These are phyloP conservation scores for Ilex paraguariensis DNA, from an alignment of 305 asterid species.

Conservation along the genomic window DNA sequence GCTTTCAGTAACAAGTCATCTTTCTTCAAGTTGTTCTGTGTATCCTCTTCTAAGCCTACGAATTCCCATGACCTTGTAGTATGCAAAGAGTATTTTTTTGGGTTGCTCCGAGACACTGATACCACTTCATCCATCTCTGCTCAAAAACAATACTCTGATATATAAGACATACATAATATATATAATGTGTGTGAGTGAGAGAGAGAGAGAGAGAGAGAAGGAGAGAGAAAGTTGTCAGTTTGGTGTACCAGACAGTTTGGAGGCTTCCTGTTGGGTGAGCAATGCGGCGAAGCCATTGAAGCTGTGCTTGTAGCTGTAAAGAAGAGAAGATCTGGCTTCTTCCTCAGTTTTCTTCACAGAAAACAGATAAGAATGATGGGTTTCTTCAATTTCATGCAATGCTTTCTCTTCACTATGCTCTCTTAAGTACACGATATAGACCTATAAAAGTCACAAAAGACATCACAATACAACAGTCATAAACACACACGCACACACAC, in stretches of 20 bases:
- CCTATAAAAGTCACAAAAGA: constrained; percentile 25
- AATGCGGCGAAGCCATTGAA: constrained; percentile 87
- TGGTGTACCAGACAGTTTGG: constrained; percentile 40
- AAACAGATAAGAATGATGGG: constrained; percentile 55
- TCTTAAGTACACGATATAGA: constrained; percentile 74
- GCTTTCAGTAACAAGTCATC: constrained; percentile 56
- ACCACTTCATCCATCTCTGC: constrained; percentile 73
- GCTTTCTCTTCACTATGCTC: constrained; percentile 58
- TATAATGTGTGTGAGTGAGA: background rate
- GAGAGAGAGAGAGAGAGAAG: too few species aligned
- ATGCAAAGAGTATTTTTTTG: constrained; percentile 51
- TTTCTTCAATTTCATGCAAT: constrained; percentile 52
- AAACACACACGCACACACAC: too few species aligned
- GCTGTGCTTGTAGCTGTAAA: constrained; percentile 79
- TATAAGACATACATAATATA: too few species aligned
- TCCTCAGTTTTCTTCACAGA: constrained; percentile 62
- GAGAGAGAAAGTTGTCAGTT: too few species aligned
- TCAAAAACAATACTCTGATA: background rate
- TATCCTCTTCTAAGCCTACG: constrained; percentile 39
- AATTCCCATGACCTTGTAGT: constrained; percentile 97
- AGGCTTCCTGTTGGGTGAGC: constrained; percentile 62
- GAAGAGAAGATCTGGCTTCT: constrained; percentile 69
- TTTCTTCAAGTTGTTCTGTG: constrained; percentile 14
- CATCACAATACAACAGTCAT: background rate
- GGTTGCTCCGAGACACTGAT: constrained; percentile 55